A percentile compares a stretch with the other conserved stretches of the same genome.
Evolutionary conservation across 345 rosid genomes (phyloP).

Genomic region (Sisymbrium altissimum): DNA sequence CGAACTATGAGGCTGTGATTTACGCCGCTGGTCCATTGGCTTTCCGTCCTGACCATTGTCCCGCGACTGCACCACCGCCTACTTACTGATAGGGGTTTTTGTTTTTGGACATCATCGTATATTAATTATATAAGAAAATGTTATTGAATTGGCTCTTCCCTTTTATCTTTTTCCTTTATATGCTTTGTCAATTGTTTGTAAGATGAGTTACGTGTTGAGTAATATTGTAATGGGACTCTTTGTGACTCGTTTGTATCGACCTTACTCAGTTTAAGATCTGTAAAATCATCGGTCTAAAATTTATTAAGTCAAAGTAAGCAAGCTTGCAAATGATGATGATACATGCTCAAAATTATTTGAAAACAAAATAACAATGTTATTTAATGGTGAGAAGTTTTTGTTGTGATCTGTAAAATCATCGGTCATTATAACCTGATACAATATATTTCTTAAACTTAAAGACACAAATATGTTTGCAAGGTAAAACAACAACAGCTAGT

Average conservation of each 20-base stretch:
- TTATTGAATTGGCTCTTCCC: neutral
- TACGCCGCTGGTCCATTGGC: constrained; percentile 87
- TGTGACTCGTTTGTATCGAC: constrained; percentile 13
- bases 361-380: no score
- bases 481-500: neutral
- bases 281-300: constrained; percentile 14
- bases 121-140: neutral
- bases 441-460: neutral
- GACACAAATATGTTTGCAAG: constrained; percentile 14
- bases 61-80: constrained; percentile 37
- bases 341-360: no score
- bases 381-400: no score
- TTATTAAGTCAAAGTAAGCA: no score
- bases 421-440: neutral
- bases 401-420: constrained; percentile 9
- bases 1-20: constrained; percentile 47
- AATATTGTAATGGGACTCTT: constrained; percentile 11
- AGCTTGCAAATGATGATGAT: no score
- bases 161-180: neutral
- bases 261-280: neutral
- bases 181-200: constrained; percentile 23
- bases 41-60: constrained; percentile 70
- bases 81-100: constrained; percentile 23
- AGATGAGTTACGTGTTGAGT: constrained; percentile 20
- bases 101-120: neutral